phyloP scores from a whole-genome alignment of 306 rosid species.

The Betula pendula region DNA sequence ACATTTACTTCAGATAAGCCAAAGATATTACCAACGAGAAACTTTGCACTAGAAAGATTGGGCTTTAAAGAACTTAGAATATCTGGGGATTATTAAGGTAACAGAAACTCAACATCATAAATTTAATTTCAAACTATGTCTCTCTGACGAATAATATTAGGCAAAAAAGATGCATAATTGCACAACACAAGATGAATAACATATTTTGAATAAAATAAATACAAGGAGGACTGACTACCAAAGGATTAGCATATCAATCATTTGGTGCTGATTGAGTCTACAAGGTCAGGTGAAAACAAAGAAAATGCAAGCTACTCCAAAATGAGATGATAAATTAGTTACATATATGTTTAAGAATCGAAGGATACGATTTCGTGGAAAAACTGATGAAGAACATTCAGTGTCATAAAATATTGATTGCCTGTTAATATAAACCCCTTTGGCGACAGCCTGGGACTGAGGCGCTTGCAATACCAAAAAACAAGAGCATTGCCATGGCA shows the following conservation, averaged over 20 bases:
- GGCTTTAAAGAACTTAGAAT: constrained; percentile 58
- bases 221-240: constrained; percentile 9
- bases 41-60: constrained; percentile 46
- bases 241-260: constrained; percentile 10
- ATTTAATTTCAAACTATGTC: constrained; percentile 15
- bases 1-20: constrained; percentile 47
- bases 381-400: constrained; percentile 46
- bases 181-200: not conserved
- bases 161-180: not conserved
- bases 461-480: constrained; percentile 42
- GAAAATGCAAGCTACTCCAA: not conserved
- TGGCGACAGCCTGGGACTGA: constrained; percentile 30
- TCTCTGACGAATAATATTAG: constrained; percentile 1
- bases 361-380: constrained; percentile 73
- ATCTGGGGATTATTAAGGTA: constrained; percentile 68
- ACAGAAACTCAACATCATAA: not conserved
- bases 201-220: not conserved
- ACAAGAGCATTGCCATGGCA: constrained; percentile 47
- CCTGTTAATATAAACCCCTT: constrained; percentile 53
- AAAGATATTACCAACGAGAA: constrained; percentile 54
- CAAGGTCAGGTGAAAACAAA: not conserved
- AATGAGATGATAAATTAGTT: constrained; percentile 3
- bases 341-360: constrained; percentile 1
- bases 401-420: constrained; percentile 53
- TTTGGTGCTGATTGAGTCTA: not conserved